Percentiles rank a stretch among this genome's conserved stretches.
Conservation (phyloP, 441 rosid genomes). For the Sinapis alba region DNA sequence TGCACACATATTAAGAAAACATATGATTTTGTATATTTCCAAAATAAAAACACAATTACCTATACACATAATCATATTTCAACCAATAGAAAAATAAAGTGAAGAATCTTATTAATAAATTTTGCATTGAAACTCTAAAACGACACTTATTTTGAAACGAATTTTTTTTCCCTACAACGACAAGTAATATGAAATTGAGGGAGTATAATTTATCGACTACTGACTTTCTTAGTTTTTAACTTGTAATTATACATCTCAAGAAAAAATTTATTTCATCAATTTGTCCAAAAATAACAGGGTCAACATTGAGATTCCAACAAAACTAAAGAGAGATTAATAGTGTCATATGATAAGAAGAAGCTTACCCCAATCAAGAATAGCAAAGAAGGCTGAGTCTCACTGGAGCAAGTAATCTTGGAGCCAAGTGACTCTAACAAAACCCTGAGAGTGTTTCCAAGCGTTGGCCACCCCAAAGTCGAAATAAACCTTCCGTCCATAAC, state of each 20-base stretch:
- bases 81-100: no score
- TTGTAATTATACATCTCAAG: neutral
- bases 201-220: neutral
- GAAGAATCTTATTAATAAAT: no score
- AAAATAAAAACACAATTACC: no score
- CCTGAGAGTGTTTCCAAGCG: constrained; percentile 41
- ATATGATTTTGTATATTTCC: no score
- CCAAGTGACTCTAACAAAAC: constrained; percentile 47
- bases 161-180: no score
- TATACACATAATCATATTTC: no score
- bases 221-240: neutral
- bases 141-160: no score
- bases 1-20: no score
- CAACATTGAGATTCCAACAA: neutral
- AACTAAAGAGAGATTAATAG: neutral
- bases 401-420: constrained; percentile 31
- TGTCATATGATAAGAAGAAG: neutral
- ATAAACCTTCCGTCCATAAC: constrained; percentile 47
- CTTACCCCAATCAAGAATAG: constrained; percentile 56
- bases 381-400: constrained; percentile 33
- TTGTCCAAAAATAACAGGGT: neutral
- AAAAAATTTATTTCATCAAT: neutral
- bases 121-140: no score
- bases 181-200: neutral
- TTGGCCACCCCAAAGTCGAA: constrained; percentile 56